Percentiles rank a stretch among this genome's conserved stretches.
phyloP scores from a whole-genome alignment of 1,284 basidiomycete genomes.

The Sporisorium iseilematis-ciliati region DNA sequence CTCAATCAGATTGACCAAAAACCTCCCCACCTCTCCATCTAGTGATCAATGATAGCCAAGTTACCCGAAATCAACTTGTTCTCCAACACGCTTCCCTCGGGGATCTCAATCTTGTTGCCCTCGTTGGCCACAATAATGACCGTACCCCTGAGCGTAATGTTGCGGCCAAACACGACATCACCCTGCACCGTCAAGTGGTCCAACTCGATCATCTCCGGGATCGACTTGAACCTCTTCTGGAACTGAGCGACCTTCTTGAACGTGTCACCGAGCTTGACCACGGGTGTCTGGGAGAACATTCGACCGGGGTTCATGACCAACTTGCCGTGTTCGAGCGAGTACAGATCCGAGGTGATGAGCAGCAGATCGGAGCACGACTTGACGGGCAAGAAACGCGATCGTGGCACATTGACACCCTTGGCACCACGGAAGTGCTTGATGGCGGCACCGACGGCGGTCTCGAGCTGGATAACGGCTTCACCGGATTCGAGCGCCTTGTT shows the following conservation, averaged over 20 bases:
- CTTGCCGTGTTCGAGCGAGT: slow-evolving; percentile 93
- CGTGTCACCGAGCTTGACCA: slow-evolving; percentile 92
- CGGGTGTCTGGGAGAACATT: slow-evolving; percentile 85
- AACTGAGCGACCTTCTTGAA: slow-evolving; percentile 90
- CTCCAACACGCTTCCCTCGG: slow-evolving; percentile 93
- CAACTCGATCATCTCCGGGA: slow-evolving; percentile 84
- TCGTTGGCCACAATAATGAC: slow-evolving; percentile 84
- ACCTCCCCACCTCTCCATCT: slow-evolving; percentile 11
- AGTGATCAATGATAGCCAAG: slow-evolving; percentile 70
- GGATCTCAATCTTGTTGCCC: slow-evolving; percentile 93
- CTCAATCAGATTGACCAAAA: neutral
- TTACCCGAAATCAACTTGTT: slow-evolving; percentile 76
- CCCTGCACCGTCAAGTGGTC: slow-evolving; percentile 97
- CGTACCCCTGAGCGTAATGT: slow-evolving; percentile 77
- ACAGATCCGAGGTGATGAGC: slow-evolving; percentile 96
- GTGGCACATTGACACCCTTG: slow-evolving; percentile 97
- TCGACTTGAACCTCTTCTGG: slow-evolving; percentile 97
- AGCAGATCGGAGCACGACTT: slow-evolving; percentile 78
- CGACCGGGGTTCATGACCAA: slow-evolving; percentile 78
- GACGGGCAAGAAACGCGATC: slow-evolving; percentile 96
- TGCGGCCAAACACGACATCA: slow-evolving; percentile 94
- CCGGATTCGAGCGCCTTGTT: slow-evolving; percentile 77
- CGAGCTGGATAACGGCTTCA: slow-evolving; percentile 87
- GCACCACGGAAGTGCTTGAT: slow-evolving; percentile 94
- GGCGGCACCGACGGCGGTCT: slow-evolving; percentile 96